Evolutionary conservation across 352 stramenopile genomes (phyloP).

Genomic region (Aphanomyces euteiches): DNA sequence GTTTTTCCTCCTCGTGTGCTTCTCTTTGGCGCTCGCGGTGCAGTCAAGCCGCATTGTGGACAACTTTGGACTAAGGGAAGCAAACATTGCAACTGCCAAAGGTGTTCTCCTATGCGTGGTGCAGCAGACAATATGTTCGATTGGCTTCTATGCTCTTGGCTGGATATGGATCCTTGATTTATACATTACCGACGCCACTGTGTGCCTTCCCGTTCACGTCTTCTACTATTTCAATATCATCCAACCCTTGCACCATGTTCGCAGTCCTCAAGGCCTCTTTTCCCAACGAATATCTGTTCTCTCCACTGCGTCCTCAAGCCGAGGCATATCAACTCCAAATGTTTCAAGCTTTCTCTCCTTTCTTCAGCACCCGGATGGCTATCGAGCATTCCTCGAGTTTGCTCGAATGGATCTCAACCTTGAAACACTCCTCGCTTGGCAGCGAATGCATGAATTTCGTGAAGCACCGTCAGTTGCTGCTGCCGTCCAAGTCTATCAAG

Average conservation of each 20-base stretch:
- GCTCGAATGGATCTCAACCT: background rate
- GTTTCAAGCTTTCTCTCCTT: background rate
- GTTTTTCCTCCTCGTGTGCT: background rate
- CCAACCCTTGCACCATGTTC: background rate
- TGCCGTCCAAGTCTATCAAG: background rate
- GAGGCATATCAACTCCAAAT: background rate
- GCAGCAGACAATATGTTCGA: background rate
- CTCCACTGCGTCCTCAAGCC: background rate
- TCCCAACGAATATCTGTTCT: background rate
- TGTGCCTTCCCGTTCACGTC: background rate
- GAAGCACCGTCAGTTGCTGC: background rate
- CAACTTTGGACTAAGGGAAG: constrained; percentile 2
- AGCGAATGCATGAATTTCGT: background rate
- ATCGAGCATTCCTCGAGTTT: constrained; percentile 13
- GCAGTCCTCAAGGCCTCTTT: background rate
- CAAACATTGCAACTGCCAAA: constrained; percentile 2
- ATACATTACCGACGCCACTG: background rate
- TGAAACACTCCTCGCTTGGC: constrained; percentile 7
- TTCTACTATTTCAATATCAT: constrained; percentile 17
- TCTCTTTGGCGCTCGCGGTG: background rate
- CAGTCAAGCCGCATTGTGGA: constrained; percentile 6
- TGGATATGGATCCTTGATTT: background rate
- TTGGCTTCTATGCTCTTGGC: background rate
- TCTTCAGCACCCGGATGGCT: constrained; percentile 9
- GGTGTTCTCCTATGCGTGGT: background rate